These are phyloP conservation scores for Metschnikowia cerradonensis DNA, from an alignment of 805 yeast genomes.

Conservation along the genomic window DNA sequence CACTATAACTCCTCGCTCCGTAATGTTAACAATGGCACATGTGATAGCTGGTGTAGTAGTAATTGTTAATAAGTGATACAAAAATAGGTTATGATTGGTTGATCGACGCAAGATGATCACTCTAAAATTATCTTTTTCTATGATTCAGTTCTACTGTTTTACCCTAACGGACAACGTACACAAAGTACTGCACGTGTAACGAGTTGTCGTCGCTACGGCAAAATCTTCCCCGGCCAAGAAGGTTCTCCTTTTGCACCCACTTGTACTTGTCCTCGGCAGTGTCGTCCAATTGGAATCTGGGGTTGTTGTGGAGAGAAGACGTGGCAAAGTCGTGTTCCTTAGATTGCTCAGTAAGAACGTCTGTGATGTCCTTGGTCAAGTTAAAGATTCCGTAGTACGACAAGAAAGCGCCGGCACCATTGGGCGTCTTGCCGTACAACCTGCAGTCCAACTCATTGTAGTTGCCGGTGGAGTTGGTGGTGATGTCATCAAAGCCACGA, in stretches of 20 bases:
- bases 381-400: constrained; percentile 49
- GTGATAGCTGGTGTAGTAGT: neutral
- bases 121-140: too few species aligned
- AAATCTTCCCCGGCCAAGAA: constrained; percentile 59
- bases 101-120: too few species aligned
- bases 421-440: constrained; percentile 42
- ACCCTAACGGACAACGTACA: constrained; percentile 31
- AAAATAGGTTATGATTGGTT: too few species aligned
- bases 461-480: constrained; percentile 24
- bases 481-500: constrained; percentile 49
- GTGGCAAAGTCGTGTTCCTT: constrained; percentile 37
- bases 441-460: constrained; percentile 45
- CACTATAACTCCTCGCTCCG: neutral
- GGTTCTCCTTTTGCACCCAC: constrained; percentile 49
- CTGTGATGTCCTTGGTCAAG: constrained; percentile 30
- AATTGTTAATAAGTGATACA: too few species aligned
- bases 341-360: constrained; percentile 33
- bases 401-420: constrained; percentile 40
- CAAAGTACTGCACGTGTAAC: constrained; percentile 52
- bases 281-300: constrained; percentile 41
- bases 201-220: constrained; percentile 38
- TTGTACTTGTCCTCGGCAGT: constrained; percentile 38
- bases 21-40: neutral
- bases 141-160: too few species aligned
- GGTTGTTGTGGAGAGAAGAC: constrained; percentile 47